Conservation (phyloP, 2,329 filamentous ascomycete genomes). For the Penicillium sp. region DNA sequence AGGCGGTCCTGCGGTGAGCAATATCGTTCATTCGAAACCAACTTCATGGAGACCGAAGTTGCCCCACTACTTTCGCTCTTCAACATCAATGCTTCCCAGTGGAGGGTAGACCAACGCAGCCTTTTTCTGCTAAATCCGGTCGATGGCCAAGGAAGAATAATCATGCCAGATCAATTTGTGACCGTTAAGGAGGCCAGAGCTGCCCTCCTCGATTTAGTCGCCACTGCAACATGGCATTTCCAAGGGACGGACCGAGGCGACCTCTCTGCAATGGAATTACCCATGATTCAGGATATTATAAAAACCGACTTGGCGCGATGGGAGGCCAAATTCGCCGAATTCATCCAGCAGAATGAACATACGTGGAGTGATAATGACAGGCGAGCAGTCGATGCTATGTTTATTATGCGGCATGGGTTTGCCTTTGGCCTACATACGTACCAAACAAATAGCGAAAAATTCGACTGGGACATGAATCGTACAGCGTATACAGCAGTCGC, state of each 20-base stretch:
- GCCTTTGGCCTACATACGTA: slow-evolving; percentile 8
- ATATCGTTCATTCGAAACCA: slow-evolving; percentile 8
- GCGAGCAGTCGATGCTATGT: slow-evolving; percentile 14
- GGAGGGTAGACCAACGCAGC: not conserved
- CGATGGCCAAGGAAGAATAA: slow-evolving; percentile 5
- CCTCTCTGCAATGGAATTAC: not conserved
- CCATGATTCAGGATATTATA: not conserved
- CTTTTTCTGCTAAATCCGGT: slow-evolving; percentile 11
- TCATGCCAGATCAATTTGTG: slow-evolving; percentile 15
- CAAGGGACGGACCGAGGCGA: not conserved
- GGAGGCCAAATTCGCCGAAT: slow-evolving; percentile 15
- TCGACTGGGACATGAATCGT: slow-evolving; percentile 17
- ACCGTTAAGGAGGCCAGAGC: slow-evolving; percentile 15
- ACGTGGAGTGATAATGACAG: slow-evolving; percentile 10
- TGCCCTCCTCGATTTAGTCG: slow-evolving; percentile 19
- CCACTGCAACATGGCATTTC: slow-evolving; percentile 5
- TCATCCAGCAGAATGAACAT: slow-evolving; percentile 1
- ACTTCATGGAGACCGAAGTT: slow-evolving; percentile 24
- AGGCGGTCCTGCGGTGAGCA: slow-evolving; percentile 2
- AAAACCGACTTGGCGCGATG: slow-evolving; percentile 3
- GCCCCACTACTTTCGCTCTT: slow-evolving; percentile 23
- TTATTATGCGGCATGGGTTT: slow-evolving; percentile 13
- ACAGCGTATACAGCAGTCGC: slow-evolving; percentile 6
- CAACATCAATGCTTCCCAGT: slow-evolving; percentile 17
- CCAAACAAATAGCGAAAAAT: slow-evolving; percentile 5